Evolutionary conservation across 805 yeast genomes (phyloP).

Genomic region (Lipomyces yamadae): DNA sequence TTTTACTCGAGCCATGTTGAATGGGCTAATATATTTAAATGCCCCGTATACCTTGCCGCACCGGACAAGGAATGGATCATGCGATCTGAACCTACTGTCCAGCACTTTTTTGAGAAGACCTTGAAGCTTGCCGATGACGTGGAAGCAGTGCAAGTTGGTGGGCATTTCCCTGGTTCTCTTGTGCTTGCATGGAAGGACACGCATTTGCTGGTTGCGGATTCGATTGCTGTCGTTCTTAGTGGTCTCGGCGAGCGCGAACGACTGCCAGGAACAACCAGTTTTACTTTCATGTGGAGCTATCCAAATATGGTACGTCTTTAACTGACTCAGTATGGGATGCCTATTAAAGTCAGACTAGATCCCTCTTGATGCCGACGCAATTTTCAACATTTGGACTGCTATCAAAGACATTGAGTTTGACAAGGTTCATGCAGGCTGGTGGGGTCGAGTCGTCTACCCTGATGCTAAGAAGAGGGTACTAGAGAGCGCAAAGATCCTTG

Average conservation of each 20-base stretch:
- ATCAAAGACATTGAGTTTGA: constrained; percentile 30
- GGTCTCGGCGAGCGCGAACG: constrained; percentile 32
- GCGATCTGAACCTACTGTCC: constrained; percentile 21
- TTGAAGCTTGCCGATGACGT: constrained; percentile 7
- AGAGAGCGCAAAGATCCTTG: constrained; percentile 33
- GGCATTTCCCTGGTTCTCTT: constrained; percentile 38
- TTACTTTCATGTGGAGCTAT: constrained; percentile 38
- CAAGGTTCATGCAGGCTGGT: constrained; percentile 33
- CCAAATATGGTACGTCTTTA: constrained; percentile 35
- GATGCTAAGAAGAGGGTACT: constrained; percentile 25
- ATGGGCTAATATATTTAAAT: constrained; percentile 37
- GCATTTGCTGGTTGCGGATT: constrained; percentile 35
- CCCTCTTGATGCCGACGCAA: constrained; percentile 35
- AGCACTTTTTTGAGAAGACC: constrained; percentile 17
- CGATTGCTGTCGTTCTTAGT: constrained; percentile 31
- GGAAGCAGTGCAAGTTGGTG: constrained; percentile 25
- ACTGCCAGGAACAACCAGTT: constrained; percentile 31
- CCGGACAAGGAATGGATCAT: constrained; percentile 29
- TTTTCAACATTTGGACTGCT: constrained; percentile 33
- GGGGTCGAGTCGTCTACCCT: constrained; percentile 28
- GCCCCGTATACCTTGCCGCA: constrained; percentile 31
- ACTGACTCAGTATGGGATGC: neutral
- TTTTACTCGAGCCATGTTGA: constrained; percentile 36
- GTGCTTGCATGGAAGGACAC: constrained; percentile 31
- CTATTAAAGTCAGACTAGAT: constrained; percentile 17